Conservation (phyloP, 2,329 filamentous ascomycete species). For the Pseudogymnoascus pannorum region DNA sequence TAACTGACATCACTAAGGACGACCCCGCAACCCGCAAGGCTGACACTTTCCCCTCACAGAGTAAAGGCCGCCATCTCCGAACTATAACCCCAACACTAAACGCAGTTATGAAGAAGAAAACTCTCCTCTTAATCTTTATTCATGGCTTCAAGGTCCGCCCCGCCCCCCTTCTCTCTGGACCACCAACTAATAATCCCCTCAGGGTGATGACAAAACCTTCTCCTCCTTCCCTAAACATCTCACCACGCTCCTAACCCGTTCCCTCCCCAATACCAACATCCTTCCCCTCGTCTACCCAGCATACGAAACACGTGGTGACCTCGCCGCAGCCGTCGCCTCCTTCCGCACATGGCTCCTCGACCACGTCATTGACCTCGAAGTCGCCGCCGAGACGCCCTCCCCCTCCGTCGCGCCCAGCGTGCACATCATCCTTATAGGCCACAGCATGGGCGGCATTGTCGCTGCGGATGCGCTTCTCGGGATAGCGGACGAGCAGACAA, state of each 20-base stretch:
- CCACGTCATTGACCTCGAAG: conserved; percentile 90
- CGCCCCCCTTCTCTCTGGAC: not conserved
- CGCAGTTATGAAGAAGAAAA: conserved; percentile 59
- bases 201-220: conserved; percentile 76
- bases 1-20: not conserved
- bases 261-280: conserved; percentile 63
- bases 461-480: conserved; percentile 80
- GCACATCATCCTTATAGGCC: conserved; percentile 72
- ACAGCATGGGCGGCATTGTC: conserved; percentile 91
- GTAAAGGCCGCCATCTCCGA: not conserved
- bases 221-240: conserved; percentile 68
- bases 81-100: not conserved
- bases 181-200: conserved; percentile 11
- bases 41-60: not conserved
- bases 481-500: conserved; percentile 35
- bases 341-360: conserved; percentile 83
- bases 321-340: conserved; percentile 60
- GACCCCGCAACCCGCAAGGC: not conserved
- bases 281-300: conserved; percentile 66
- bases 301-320: conserved; percentile 74
- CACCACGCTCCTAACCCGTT: conserved; percentile 52
- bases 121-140: conserved; percentile 73
- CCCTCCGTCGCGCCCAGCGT: conserved; percentile 84
- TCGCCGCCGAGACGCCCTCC: conserved; percentile 68
- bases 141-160: conserved; percentile 71